Percentiles rank a stretch among this genome's conserved stretches.
phyloP scores from a whole-genome alignment of 495 filamentous ascomycete genomes.

The Aspergillus steynii region DNA sequence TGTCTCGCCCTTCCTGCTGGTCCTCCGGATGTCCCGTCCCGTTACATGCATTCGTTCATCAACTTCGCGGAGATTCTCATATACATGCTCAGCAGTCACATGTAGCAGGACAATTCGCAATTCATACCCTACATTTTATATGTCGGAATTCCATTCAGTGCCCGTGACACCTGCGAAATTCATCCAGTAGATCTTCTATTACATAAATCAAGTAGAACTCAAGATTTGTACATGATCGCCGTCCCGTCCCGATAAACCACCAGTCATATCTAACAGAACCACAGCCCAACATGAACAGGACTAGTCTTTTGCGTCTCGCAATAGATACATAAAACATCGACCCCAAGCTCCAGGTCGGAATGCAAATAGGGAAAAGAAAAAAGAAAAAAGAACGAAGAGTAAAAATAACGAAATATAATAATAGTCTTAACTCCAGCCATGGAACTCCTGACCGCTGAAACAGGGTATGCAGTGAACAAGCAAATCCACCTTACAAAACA shows the following conservation, averaged over 20 bases:
- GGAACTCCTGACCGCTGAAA: slow-evolving; percentile 6
- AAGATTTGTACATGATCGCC: neutral
- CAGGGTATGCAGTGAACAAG: slow-evolving; percentile 7
- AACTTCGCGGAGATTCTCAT: too few relatives aligned
- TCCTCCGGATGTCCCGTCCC: too few relatives aligned
- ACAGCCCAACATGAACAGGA: neutral
- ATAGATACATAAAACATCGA: neutral
- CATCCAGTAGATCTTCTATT: neutral
- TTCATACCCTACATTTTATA: too few relatives aligned
- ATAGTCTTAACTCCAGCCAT: slow-evolving; percentile 1
- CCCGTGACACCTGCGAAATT: neutral
- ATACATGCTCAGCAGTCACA: too few relatives aligned
- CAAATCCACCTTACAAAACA: neutral
- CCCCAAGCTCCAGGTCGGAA: slow-evolving; percentile 1
- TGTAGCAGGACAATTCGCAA: too few relatives aligned
- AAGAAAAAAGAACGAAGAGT: neutral
- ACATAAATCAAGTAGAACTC: neutral
- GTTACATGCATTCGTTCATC: too few relatives aligned
- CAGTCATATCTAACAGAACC: neutral
- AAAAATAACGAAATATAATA: neutral
- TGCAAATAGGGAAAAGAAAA: neutral
- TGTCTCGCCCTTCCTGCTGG: too few relatives aligned
- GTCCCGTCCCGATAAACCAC: neutral
- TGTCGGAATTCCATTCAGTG: neutral
- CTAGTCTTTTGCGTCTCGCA: neutral